Evolutionary conservation across 1,284 basidiomycete genomes (phyloP), one percentile per base, ranked within the genome.

Genomic region (Tylopilus sp.): DNA sequence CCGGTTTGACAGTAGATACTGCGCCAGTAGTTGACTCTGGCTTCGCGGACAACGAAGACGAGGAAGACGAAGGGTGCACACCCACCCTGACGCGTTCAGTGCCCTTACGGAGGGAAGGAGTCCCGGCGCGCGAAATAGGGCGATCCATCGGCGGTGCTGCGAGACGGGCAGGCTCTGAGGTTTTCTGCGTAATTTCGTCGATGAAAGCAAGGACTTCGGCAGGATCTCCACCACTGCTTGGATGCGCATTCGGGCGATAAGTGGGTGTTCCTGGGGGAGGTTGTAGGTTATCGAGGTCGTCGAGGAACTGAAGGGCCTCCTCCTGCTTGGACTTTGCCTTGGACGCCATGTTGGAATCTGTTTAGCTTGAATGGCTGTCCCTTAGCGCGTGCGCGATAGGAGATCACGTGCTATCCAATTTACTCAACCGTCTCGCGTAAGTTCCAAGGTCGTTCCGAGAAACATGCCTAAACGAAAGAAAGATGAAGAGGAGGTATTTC

Each of bases 121-220:
- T 89, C 16, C 82, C 79, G 36, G 84, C 77, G 42, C 87, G 77
- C 31, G 86, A 87, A 41, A 72, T 61, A 3, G 82, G 81, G 9
- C 81, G 72, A 34, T 84, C 82, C 45, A 79, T 68, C 52, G 77
- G 75, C 18, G 76, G 67, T 26, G 77, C 69, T 25, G 81, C 70
- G 2, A 76, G 61, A 35, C 84, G 81, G 9, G 82, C 81, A 4
- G 86, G 85, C 57, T 89, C 88, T 4, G 84, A 76, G 65, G 82
- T 86, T 71, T 92, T 93, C 76, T 91, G 89, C 0, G 91, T 93
- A 59, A 96, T 92, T 69, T 96, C 92, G 69, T 97, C 92, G 46
- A 97, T 81, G 73, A 95, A 96, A 21, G 92, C 93, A 37, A 95
- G 81, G 15, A 90, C 91, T 54, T 90, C 88, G 0, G 74, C 68